A percentile compares a stretch with the other conserved stretches of the same genome.
phyloP scores from a whole-genome alignment of 352 stramenopile species.

The Blastocystis sp. region DNA sequence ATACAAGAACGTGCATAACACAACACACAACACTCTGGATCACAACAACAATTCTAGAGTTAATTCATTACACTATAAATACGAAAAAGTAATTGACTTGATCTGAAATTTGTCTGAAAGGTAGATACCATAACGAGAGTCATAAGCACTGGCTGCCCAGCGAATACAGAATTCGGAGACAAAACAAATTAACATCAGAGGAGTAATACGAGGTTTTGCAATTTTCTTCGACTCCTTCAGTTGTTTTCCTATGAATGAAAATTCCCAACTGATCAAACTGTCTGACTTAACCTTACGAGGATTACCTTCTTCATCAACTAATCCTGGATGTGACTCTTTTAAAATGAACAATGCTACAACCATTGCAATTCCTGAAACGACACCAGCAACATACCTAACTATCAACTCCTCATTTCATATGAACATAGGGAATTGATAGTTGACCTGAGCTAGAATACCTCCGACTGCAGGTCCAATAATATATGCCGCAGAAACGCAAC shows the following conservation, averaged over 20 bases:
- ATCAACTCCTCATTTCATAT: neutral
- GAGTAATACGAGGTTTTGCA: neutral
- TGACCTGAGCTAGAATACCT: conserved; percentile 42
- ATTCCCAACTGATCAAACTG: neutral
- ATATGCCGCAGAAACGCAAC: conserved; percentile 14
- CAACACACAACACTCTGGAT: neutral
- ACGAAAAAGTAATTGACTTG: conserved; percentile 14
- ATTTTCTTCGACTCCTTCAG: neutral
- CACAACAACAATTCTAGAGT: neutral
- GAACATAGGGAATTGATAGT: conserved; percentile 36
- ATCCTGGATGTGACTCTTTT: conserved; percentile 35
- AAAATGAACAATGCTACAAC: conserved; percentile 20
- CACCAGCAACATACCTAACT: neutral
- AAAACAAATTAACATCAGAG: conserved; percentile 26
- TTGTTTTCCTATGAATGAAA: neutral
- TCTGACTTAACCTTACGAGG: neutral
- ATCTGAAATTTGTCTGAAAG: conserved; percentile 19
- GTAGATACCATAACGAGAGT: conserved; percentile 46
- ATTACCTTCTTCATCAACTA: neutral
- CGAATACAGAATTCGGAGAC: conserved; percentile 53
- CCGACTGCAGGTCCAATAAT: conserved; percentile 60
- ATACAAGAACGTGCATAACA: neutral
- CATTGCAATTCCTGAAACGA: conserved; percentile 38
- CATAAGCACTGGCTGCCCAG: conserved; percentile 26
- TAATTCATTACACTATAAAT: neutral